A percentile compares a stretch with the other conserved stretches of the same genome.
These are phyloP conservation scores for Phialophora verrucosa DNA, from an alignment of 2,329 filamentous ascomycete species.

Conservation along the genomic window DNA sequence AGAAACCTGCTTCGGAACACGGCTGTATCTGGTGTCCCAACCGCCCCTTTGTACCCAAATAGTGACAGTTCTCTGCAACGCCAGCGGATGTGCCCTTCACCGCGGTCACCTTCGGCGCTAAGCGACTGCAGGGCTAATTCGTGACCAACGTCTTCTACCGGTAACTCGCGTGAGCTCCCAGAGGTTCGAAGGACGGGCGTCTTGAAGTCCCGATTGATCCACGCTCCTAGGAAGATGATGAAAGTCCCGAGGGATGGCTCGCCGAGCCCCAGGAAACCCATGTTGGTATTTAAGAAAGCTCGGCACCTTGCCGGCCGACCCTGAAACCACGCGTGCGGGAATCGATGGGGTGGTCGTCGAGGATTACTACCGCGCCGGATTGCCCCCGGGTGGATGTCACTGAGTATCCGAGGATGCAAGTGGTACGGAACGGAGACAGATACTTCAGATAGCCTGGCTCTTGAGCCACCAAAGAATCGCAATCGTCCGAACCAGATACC, in stretches of 20 bases:
- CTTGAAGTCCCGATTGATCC: slow-evolving; percentile 59
- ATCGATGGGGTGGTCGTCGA: slow-evolving; percentile 2
- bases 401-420: background rate
- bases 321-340: background rate
- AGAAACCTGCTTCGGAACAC: slow-evolving; percentile 53
- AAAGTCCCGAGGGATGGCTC: slow-evolving; percentile 20
- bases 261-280: slow-evolving; percentile 25
- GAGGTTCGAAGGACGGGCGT: slow-evolving; percentile 1
- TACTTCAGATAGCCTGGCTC: background rate
- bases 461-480: background rate
- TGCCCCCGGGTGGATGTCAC: background rate
- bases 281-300: background rate
- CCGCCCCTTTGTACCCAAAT: slow-evolving; percentile 52
- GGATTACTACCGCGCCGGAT: background rate
- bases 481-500: background rate
- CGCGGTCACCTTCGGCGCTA: background rate
- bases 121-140: slow-evolving; percentile 4
- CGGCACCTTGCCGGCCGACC: background rate
- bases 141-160: slow-evolving; percentile 10
- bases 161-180: background rate
- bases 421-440: background rate
- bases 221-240: slow-evolving; percentile 61
- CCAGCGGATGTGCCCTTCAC: slow-evolving; percentile 50
- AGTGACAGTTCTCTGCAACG: slow-evolving; percentile 55
- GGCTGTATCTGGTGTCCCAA: slow-evolving; percentile 65